These are phyloP conservation scores for Sporothrix brasiliensis DNA, from an alignment of 2,329 filamentous ascomycete species.

Conservation along the genomic window DNA sequence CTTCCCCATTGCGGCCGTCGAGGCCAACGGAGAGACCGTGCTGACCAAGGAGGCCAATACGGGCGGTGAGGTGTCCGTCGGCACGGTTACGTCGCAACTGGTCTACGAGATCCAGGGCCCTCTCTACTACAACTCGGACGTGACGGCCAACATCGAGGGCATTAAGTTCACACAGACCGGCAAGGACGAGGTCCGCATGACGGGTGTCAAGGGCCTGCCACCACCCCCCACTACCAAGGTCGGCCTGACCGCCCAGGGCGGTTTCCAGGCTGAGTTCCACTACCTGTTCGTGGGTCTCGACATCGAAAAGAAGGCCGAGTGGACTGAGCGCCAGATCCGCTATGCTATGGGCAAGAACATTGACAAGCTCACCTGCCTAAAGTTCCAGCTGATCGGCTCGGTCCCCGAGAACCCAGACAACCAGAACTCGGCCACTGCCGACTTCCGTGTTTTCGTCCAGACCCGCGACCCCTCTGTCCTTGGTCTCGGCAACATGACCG, in stretches of 20 bases:
- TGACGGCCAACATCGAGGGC: constrained; percentile 41
- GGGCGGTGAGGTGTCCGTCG: constrained; percentile 36
- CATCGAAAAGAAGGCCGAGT: constrained; percentile 36
- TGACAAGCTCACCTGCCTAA: constrained; percentile 40
- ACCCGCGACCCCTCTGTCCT: constrained; percentile 39
- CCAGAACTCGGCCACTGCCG: constrained; percentile 43
- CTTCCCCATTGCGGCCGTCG: constrained; percentile 56
- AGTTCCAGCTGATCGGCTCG: constrained; percentile 38
- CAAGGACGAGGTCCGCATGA: constrained; percentile 42
- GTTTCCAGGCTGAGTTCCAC: constrained; percentile 39
- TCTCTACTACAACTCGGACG: constrained; percentile 43
- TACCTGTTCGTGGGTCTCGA: constrained; percentile 37
- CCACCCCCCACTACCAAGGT: constrained; percentile 43
- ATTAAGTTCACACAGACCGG: constrained; percentile 51
- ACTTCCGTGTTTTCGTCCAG: constrained; percentile 46
- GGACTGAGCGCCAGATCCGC: constrained; percentile 37
- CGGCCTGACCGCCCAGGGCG: constrained; percentile 36
- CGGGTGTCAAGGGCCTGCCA: constrained; percentile 43
- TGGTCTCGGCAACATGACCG: constrained; percentile 30
- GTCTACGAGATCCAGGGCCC: constrained; percentile 48
- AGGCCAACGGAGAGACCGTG: constrained; percentile 45
- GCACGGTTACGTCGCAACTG: constrained; percentile 39
- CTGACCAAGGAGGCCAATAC: constrained; percentile 40
- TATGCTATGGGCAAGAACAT: constrained; percentile 32
- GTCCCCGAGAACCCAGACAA: constrained; percentile 39